Evolutionary conservation across 2,329 filamentous ascomycete species (phyloP).

Genomic region (Dactylellina cionopaga): DNA sequence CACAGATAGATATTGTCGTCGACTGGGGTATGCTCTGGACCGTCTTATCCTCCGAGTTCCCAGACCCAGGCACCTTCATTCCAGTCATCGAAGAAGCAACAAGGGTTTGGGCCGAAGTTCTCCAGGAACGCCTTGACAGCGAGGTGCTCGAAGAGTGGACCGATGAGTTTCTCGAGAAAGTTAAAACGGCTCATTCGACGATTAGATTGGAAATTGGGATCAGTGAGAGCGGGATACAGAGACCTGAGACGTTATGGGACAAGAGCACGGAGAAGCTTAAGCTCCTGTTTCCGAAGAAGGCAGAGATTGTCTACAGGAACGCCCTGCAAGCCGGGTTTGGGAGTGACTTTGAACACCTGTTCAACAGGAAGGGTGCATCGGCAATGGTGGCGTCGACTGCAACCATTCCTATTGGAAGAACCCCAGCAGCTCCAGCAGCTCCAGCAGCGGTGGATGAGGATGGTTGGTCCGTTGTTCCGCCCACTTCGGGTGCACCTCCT

Average conservation of each 20-base stretch:
- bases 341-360: conserved; percentile 41
- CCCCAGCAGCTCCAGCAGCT: not conserved
- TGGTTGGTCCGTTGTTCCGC: conserved; percentile 41
- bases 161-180: conserved; percentile 44
- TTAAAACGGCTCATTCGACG: too few relatives aligned
- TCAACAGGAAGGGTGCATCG: conserved; percentile 30
- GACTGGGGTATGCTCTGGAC: conserved; percentile 49
- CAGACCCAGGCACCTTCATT: conserved; percentile 45
- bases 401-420: conserved; percentile 38
- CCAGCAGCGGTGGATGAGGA: conserved; percentile 36
- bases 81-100: conserved; percentile 37
- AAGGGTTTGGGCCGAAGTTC: conserved; percentile 40
- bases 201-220: conserved; percentile 43
- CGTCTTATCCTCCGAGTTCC: conserved; percentile 33
- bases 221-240: conserved; percentile 27
- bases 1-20: conserved; percentile 15
- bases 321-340: conserved; percentile 38
- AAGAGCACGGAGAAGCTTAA: not conserved
- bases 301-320: conserved; percentile 37
- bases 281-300: conserved; percentile 32
- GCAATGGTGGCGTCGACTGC: conserved; percentile 5
- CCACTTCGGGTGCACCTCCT: conserved; percentile 10
- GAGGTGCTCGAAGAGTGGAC: conserved; percentile 35
- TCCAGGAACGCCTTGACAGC: conserved; percentile 49
- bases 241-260: conserved; percentile 34